Evolutionary conservation across 1,139 yeast genomes (phyloP), one percentile per base, ranked within the genome.

Genomic region (Hyphopichia pseudoburtonii): DNA sequence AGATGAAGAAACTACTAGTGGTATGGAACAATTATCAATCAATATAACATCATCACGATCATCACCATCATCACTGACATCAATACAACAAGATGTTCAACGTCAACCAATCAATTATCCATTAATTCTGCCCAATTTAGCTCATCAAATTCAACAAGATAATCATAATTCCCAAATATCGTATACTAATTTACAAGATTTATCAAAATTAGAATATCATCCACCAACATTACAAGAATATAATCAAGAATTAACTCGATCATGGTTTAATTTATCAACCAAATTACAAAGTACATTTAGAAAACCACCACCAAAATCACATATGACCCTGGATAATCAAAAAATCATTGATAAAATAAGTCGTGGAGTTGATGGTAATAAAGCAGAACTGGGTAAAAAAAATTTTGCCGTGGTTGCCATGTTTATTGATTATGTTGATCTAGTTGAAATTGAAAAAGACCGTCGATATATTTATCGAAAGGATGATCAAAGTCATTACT

Each of bases 341-440:
- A 77, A 76, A 51, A 56, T 68, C 40, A 64, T 87, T 30, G 95
- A 87, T 57, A 76, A 85, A 37, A 82, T 87, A 35, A 70, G 78
- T 35, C 72, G 95, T 46, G 94, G 95, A 5, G 95, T 86, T 11
- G 95, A 87, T 58, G 96, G 95, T 7, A 74, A 81, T 35, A 76
- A 81, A 51, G 87, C 80, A 35, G 80, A 62, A 21, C 74, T 76
- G 25, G 95, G 94, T 1, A 66, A 76, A 41, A 80, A 77, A 51
- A 81, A 86, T 56, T 86, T 84, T 56, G 78, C 81, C 1, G 78
- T 86, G 18, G 75, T 85, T 23, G 82, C 85, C 25, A 60, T 87
- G 66, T 80, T 86, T 52, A 75, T 82, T 28, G 85, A 86, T 39
- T 66, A 71, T 37, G 95, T 84, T n/a, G 96, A 87, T 57, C 73